phyloP scores from a whole-genome alignment of 768 basidiomycete genomes.

The Suillus variegatus region DNA sequence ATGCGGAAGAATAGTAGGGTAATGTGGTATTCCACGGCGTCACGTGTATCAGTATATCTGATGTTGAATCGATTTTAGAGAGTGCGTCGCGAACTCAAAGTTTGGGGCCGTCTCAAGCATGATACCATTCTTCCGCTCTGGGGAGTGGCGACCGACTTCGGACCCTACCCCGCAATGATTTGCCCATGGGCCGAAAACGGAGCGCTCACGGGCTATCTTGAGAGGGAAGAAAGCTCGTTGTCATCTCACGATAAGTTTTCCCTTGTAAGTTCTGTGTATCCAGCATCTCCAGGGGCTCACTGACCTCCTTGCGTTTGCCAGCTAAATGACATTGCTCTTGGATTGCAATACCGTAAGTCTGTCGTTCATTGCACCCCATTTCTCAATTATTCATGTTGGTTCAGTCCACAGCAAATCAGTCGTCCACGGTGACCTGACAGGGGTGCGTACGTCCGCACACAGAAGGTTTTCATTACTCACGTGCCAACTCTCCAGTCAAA shows the following conservation, averaged over 20 bases:
- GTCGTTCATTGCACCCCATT: no score
- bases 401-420: neutral
- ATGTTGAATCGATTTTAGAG: neutral
- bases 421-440: neutral
- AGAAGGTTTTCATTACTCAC: neutral
- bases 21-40: neutral
- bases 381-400: neutral
- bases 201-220: neutral
- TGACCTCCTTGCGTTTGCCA: neutral
- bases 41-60: neutral
- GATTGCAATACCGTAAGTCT: neutral
- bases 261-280: neutral
- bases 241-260: neutral
- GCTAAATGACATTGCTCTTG: neutral
- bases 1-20: neutral
- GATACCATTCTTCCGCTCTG: neutral
- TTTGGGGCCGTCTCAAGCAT: neutral
- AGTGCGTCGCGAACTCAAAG: neutral
- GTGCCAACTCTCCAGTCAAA: conserved; percentile 1
- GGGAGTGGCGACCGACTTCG: neutral
- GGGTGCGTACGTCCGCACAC: neutral
- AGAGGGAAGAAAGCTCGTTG: neutral
- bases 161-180: neutral
- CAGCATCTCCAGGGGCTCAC: no score
- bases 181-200: neutral